Conservation (phyloP, 768 basidiomycete genomes). For the Gymnopilus junonius region DNA sequence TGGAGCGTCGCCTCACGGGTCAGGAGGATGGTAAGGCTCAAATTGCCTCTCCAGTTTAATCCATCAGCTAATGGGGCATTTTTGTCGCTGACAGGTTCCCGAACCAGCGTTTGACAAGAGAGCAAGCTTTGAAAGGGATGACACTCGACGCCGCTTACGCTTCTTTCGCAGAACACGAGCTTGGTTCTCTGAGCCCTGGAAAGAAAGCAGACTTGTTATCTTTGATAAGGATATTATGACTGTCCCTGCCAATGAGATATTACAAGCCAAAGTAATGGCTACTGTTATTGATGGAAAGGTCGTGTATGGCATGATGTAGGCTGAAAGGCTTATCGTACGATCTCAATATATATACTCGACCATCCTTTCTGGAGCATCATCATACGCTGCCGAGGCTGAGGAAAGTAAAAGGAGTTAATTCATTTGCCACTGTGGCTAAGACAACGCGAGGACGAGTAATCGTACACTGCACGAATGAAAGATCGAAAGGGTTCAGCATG, state of each 20-base stretch:
- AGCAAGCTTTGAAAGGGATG: conserved; percentile 89
- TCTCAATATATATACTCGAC: too few relatives aligned
- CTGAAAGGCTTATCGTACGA: too few relatives aligned
- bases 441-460: too few relatives aligned
- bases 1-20: conserved; percentile 83
- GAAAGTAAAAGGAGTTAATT: too few relatives aligned
- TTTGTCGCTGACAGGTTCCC: conserved; percentile 59
- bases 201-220: conserved; percentile 91
- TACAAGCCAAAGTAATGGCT: conserved; percentile 65
- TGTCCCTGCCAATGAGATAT: conserved; percentile 60
- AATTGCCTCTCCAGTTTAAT: not conserved
- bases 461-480: not conserved
- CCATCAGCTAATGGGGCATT: not conserved
- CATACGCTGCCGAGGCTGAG: too few relatives aligned
- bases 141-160: conserved; percentile 91
- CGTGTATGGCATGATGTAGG: conserved; percentile 54
- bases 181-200: conserved; percentile 76
- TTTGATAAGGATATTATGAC: conserved; percentile 82
- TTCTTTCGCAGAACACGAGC: conserved; percentile 69
- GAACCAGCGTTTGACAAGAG: conserved; percentile 73
- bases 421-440: too few relatives aligned
- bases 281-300: conserved; percentile 79
- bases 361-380: too few relatives aligned
- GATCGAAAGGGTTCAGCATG: not conserved
- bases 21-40: conserved; percentile 73